Evolutionary conservation across 1,284 basidiomycete genomes (phyloP).

Genomic region (Ustilago nuda): DNA sequence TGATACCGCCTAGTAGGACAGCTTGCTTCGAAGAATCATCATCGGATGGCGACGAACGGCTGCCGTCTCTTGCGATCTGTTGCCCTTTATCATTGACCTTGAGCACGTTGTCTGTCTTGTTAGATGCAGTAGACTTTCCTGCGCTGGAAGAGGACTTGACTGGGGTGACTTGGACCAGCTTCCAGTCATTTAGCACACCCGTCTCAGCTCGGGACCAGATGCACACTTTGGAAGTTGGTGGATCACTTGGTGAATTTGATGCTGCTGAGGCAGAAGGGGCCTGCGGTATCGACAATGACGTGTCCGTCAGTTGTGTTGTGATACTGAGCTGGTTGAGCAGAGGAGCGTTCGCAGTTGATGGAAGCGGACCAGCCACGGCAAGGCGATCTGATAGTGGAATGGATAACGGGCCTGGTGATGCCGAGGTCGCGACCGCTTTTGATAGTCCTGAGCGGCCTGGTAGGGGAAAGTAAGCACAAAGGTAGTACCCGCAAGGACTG

Average conservation of each 20-base stretch:
- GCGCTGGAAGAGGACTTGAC: constrained; percentile 8
- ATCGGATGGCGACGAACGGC: constrained; percentile 12
- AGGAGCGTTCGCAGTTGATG: not conserved
- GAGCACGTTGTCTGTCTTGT: constrained; percentile 37
- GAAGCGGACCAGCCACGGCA: not conserved
- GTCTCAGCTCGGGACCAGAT: constrained; percentile 48
- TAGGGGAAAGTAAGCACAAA: constrained; percentile 36
- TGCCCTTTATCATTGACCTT: constrained; percentile 43
- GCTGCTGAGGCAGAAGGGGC: not conserved
- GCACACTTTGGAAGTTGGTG: constrained; percentile 25
- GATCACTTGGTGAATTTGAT: not conserved
- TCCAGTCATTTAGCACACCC: constrained; percentile 47
- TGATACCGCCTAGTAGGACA: constrained; percentile 23
- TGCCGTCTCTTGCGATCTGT: constrained; percentile 17
- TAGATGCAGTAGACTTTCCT: not conserved
- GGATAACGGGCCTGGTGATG: not conserved
- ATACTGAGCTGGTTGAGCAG: constrained; percentile 13
- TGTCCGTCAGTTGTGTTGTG: not conserved
- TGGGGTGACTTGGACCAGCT: constrained; percentile 19
- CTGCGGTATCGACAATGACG: constrained; percentile 4
- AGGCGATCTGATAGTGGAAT: not conserved
- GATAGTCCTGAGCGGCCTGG: not conserved
- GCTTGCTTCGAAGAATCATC: not conserved
- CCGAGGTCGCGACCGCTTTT: not conserved
- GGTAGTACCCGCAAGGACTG: constrained; percentile 50